Percentiles rank a stretch among this genome's conserved stretches.
These are phyloP conservation scores for Apium graveolens DNA, from an alignment of 129 eudicot genomes.

Conservation along the genomic window DNA sequence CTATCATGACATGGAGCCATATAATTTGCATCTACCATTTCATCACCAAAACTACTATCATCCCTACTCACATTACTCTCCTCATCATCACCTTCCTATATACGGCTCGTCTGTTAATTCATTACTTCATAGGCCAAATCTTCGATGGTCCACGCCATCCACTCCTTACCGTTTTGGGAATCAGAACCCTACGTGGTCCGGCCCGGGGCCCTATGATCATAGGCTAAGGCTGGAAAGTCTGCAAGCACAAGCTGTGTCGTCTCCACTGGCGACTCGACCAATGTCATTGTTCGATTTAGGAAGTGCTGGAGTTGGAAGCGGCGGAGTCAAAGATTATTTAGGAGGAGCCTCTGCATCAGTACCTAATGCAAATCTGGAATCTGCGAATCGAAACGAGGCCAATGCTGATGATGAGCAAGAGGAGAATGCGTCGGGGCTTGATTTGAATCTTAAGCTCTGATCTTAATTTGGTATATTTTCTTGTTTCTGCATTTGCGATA, in stretches of 20 bases:
- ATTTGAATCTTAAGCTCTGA: conserved; percentile 9
- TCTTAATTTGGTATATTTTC: neutral
- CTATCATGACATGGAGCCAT: conserved; percentile 35
- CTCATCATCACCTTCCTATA: conserved; percentile 17
- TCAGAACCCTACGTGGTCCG: conserved; percentile 26
- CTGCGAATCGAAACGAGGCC: neutral
- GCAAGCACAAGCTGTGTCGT: neutral
- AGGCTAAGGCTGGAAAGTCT: neutral
- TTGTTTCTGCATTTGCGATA: neutral
- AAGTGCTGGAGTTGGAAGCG: neutral
- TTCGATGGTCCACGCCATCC: conserved; percentile 24
- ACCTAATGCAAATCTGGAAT: neutral
- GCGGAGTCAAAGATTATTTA: neutral
- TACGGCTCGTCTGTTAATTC: conserved; percentile 28
- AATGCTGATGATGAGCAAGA: neutral
- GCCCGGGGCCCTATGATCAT: conserved; percentile 11
- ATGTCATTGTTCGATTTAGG: conserved; percentile 1
- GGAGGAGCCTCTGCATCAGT: neutral
- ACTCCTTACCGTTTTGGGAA: conserved; percentile 25
- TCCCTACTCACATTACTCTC: conserved; percentile 26
- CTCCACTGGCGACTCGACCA: neutral
- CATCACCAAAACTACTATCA: conserved; percentile 15
- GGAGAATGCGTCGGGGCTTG: conserved; percentile 2
- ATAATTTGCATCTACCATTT: conserved; percentile 23
- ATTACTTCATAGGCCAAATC: conserved; percentile 36